Evolutionary conservation across 2,329 filamentous ascomycete genomes (phyloP), one percentile per base, ranked within the genome.

Genomic region (Ophiostoma triangulosporum): DNA sequence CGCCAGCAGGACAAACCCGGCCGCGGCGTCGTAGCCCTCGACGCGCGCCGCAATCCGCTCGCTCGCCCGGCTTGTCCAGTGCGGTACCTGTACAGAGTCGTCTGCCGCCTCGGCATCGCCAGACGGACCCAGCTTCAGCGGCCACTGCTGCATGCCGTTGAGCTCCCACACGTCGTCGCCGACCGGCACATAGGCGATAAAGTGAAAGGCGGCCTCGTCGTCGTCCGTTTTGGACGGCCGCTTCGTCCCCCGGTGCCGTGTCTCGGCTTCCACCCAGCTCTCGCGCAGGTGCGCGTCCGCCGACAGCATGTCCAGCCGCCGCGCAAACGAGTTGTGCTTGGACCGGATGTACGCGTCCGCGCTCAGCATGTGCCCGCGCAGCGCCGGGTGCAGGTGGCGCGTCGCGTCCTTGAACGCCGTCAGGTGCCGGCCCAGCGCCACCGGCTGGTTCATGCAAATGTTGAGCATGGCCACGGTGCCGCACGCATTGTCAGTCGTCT

Each of bases 381-480:
- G 73, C 6, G 84, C 76, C 2, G 90, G 84, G 15, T 78, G 77
- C 57, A 95, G 77, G 14, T 73, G 63, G 58, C 71, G 71, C 0
- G 90, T 95, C 35, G 81, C 79, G 0, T 81, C 70, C 61, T 87
- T 91, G 70, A 97, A 95, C 14, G 73, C 69, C 27, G 73, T 67
- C 1, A 97, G 74, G 56, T 83, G 73, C n/a, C 78, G 69, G 4
- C 89, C 88, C 6, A 96, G 29, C n/a, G 20, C n/a, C 11, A 80
- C 69, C 3, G 88, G 67, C 0, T 82, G 75, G 64, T 97, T 97
- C 78, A 95, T 94, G 63, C 95, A 72, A 56, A 96, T 95, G 62
- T 97, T 97, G 61, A 96, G 76, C 59, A 97, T 73, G 3, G 93
- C 89, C 46, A 96, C 80, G n/a, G 88, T 93, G 20, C 88, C 93